Evolutionary conservation across 345 rosid genomes (phyloP).

Genomic region (Corymbia maculata): DNA sequence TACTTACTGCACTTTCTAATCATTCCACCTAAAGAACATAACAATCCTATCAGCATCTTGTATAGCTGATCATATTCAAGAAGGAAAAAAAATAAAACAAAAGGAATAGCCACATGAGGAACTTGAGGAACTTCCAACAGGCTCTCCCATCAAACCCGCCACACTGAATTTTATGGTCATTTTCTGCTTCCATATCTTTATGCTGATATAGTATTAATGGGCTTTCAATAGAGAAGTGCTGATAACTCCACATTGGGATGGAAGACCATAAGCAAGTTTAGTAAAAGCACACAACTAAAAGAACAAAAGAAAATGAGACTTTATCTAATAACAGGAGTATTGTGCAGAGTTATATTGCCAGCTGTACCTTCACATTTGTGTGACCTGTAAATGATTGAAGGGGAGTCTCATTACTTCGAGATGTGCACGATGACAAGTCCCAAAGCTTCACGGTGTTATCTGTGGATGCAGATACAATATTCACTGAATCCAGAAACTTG

Average conservation of each 20-base stretch:
- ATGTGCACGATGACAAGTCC: conserved; percentile 71
- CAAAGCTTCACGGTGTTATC: conserved; percentile 96
- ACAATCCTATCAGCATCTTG: neutral
- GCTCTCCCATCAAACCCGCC: neutral
- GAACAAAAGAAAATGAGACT: neutral
- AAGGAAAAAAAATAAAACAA: neutral
- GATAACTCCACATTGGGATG: neutral
- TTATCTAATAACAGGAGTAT: neutral
- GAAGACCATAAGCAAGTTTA: neutral
- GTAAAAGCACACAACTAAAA: neutral
- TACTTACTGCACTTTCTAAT: neutral
- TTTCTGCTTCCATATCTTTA: neutral
- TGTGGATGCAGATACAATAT: conserved; percentile 84
- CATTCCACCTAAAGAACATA: neutral
- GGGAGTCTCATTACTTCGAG: conserved; percentile 67
- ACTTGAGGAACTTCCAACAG: neutral
- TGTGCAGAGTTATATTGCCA: neutral
- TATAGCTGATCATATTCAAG: neutral
- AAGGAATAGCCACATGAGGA: neutral
- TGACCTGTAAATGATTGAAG: conserved; percentile 85
- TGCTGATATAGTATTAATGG: neutral
- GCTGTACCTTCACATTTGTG: conserved; percentile 67
- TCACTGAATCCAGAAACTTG: conserved; percentile 67
- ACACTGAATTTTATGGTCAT: neutral
- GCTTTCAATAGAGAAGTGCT: neutral